Base-by-base conservation (phyloP, 164 flowering plant genomes). In the Aristolochia fimbriata region DNA sequence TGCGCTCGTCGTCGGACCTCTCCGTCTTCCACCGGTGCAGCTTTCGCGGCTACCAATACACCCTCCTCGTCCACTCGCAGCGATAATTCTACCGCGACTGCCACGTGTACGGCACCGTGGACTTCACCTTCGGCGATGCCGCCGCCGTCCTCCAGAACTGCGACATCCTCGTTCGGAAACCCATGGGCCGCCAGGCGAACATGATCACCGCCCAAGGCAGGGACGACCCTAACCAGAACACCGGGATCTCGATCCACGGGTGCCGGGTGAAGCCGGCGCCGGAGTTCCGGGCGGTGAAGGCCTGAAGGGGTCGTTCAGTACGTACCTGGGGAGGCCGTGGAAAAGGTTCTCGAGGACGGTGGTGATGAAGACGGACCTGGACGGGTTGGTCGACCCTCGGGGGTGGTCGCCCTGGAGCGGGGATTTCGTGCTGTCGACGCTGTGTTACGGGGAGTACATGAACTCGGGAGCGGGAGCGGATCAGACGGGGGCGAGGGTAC, bases 81-180 rank as follows among this genome's bases (percentile, higher is more conserved):
- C 41, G 89, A 16, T 89, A 87, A 59, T 85, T 87, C 55, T 87
- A 76, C 47, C 78, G 86, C 14, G 83, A 83, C 16, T 87, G 90
- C 53, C 71, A 78, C 2, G 59, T 87, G 0, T 68, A 82, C n/a
- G 86, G 86, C 53, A 84, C 93, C 1, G 58, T 81, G 0, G 85
- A 87, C 59, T 80, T n/a, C 75, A 84, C 81, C 46, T 84, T 87
- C 33, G 90, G 91, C 4, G 65, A 87, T 46, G 83, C 86, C 0
- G 62, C 80, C 0, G 83, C 57, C 1, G 79, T 87, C 2, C 47
- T 87, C 15, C 87, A 87, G 56, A 78, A 80, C 65, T 87, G 85
- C 22, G 74, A 81, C 62, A 80, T 87, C 15, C 72, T 57, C 23
- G 74, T 80, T 0, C 68, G 81, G 24, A 65, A 60, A 55, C 91